A percentile compares a stretch with the other conserved stretches of the same genome.
Conservation (phyloP, 2,329 filamentous ascomycete genomes). For the Aspergillus glaucus region DNA sequence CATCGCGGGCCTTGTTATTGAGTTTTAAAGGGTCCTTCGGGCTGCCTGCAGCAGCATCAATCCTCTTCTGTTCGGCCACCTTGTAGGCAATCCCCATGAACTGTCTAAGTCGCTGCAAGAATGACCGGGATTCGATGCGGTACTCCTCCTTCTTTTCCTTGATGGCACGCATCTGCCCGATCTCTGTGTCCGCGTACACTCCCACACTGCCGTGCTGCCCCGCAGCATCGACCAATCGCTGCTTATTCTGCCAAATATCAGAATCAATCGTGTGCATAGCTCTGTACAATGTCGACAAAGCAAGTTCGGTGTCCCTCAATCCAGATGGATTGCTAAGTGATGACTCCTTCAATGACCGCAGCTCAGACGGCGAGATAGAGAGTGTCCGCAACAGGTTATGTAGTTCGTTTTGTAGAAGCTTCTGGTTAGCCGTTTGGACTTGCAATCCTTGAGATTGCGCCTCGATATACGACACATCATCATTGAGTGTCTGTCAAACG, state of each 20-base stretch:
- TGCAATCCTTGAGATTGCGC: slow-evolving; percentile 94
- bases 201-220: slow-evolving; percentile 36
- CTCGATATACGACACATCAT: slow-evolving; percentile 96
- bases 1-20: slow-evolving; percentile 64
- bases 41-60: slow-evolving; percentile 49
- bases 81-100: slow-evolving; percentile 80
- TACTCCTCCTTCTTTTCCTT: slow-evolving; percentile 94
- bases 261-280: slow-evolving; percentile 93
- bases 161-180: slow-evolving; percentile 82
- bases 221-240: slow-evolving; percentile 42
- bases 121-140: slow-evolving; percentile 64
- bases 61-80: slow-evolving; percentile 64
- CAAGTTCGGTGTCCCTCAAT: slow-evolving; percentile 68
- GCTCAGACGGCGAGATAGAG: slow-evolving; percentile 70
- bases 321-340: slow-evolving; percentile 66
- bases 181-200: slow-evolving; percentile 66
- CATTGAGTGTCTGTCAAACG: slow-evolving; percentile 71
- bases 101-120: slow-evolving; percentile 71
- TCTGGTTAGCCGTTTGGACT: slow-evolving; percentile 95
- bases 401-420: slow-evolving; percentile 82
- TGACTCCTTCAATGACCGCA: slow-evolving; percentile 66
- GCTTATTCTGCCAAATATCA: slow-evolving; percentile 55
- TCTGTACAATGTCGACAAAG: slow-evolving; percentile 77
- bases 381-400: slow-evolving; percentile 85
- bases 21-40: slow-evolving; percentile 51